Conservation (phyloP, 2,329 filamentous ascomycete genomes). For the Sporothrix humicola region DNA sequence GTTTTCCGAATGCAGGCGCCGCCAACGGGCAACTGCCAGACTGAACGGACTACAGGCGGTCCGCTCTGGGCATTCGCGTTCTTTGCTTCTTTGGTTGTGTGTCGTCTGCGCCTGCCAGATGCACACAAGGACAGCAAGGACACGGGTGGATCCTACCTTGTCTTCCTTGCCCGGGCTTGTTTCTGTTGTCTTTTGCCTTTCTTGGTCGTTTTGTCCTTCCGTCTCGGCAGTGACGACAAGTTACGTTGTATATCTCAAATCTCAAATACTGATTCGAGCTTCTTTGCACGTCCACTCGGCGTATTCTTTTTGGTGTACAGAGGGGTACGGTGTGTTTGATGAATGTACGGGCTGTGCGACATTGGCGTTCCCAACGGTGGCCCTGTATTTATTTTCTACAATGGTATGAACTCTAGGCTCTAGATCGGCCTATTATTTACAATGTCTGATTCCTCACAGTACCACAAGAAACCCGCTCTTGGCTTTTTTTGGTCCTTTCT, state of each 20-base stretch:
- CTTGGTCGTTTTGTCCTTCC: not conserved
- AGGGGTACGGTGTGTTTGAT: not conserved
- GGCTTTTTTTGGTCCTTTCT: not conserved
- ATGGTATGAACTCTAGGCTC: not conserved
- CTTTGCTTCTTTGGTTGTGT: not conserved
- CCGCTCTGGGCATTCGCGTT: not conserved
- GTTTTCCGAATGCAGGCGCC: no score
- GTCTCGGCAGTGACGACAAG: not conserved
- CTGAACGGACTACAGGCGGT: not conserved
- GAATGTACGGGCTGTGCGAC: not conserved
- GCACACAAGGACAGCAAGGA: not conserved
- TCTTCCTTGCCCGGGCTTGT: not conserved
- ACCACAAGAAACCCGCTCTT: not conserved
- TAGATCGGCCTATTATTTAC: not conserved
- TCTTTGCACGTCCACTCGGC: no score
- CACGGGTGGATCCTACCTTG: slow-evolving; percentile 17
- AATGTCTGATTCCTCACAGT: not conserved
- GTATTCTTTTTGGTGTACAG: not conserved
- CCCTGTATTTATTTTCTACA: not conserved
- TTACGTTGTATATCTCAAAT: no score
- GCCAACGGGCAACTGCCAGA: not conserved
- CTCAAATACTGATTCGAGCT: no score
- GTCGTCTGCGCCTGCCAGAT: no score
- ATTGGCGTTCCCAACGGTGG: slow-evolving; percentile 1
- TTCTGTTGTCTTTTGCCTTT: not conserved